These are phyloP conservation scores for Pyrenophora seminiperda DNA, from an alignment of 2,329 filamentous ascomycete genomes.

Conservation along the genomic window DNA sequence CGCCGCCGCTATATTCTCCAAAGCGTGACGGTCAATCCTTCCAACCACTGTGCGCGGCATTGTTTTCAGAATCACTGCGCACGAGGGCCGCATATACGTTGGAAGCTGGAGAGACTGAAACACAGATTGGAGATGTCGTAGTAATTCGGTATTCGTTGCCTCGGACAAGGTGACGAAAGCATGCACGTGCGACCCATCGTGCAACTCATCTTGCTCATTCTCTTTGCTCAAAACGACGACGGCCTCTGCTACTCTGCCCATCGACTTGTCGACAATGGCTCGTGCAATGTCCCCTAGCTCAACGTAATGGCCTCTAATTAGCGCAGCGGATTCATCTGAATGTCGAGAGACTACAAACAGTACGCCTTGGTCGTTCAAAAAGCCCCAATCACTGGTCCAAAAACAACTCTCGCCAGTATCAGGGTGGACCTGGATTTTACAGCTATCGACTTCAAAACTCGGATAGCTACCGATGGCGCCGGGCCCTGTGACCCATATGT, in stretches of 20 bases:
- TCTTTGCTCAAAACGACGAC: neutral
- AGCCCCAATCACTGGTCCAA: neutral
- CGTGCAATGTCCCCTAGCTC: neutral
- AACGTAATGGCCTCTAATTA: neutral
- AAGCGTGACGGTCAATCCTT: neutral
- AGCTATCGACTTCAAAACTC: neutral
- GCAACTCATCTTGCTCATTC: neutral
- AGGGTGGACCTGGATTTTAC: neutral
- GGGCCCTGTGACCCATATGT: neutral
- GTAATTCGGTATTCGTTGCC: neutral
- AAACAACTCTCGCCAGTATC: neutral
- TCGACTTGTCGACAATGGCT: neutral
- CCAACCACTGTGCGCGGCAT: neutral
- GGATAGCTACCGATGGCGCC: neutral
- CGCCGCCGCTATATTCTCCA: neutral
- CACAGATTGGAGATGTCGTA: neutral
- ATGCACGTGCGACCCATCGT: neutral
- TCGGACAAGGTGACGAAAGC: neutral
- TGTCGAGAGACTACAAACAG: neutral
- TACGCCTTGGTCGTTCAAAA: neutral
- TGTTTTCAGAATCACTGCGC: neutral
- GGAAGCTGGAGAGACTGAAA: constrained; percentile 2
- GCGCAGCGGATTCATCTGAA: neutral
- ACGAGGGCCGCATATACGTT: constrained; percentile 1
- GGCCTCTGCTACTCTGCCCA: neutral